These are phyloP conservation scores for Suillus sp. DNA, from an alignment of 768 basidiomycete genomes.

Conservation along the genomic window DNA sequence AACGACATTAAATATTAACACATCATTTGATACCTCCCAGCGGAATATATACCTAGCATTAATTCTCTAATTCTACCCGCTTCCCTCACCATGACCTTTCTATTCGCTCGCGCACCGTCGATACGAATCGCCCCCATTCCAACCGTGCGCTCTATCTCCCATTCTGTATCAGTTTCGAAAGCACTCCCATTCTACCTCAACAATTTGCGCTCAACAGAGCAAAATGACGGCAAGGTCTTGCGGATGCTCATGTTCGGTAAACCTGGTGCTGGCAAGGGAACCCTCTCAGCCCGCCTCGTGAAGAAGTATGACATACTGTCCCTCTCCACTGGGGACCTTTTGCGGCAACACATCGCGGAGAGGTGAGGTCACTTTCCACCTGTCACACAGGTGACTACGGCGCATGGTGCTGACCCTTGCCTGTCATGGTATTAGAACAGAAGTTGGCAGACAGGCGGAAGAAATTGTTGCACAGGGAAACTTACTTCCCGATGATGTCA, in stretches of 20 bases:
- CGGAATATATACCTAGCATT: constrained; percentile 23
- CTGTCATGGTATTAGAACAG: constrained; percentile 45
- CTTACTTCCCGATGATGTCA: constrained; percentile 76
- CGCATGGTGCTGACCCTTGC: not conserved
- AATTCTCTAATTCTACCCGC: not conserved
- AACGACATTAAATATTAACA: constrained; percentile 12
- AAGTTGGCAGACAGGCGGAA: constrained; percentile 74
- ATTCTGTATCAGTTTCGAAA: constrained; percentile 36
- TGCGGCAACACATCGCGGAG: constrained; percentile 82
- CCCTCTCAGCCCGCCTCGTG: constrained; percentile 72
- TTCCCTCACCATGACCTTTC: constrained; percentile 21
- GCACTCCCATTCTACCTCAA: constrained; percentile 57
- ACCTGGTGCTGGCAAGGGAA: constrained; percentile 82
- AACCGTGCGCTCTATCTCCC: constrained; percentile 30
- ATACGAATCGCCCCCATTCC: constrained; percentile 16
- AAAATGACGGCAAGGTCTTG: constrained; percentile 31
- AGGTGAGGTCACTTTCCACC: constrained; percentile 36
- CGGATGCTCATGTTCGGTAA: constrained; percentile 63
- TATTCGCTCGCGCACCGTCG: constrained; percentile 17
- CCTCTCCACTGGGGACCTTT: constrained; percentile 81
- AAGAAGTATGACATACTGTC: constrained; percentile 79
- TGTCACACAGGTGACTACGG: not conserved
- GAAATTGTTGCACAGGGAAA: constrained; percentile 78
- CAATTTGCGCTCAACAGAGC: constrained; percentile 31
- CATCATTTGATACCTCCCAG: constrained; percentile 20